Evolutionary conservation across 1,284 basidiomycete genomes (phyloP), one percentile per base, ranked within the genome.

Genomic region (Uromyces viciae-fabae): DNA sequence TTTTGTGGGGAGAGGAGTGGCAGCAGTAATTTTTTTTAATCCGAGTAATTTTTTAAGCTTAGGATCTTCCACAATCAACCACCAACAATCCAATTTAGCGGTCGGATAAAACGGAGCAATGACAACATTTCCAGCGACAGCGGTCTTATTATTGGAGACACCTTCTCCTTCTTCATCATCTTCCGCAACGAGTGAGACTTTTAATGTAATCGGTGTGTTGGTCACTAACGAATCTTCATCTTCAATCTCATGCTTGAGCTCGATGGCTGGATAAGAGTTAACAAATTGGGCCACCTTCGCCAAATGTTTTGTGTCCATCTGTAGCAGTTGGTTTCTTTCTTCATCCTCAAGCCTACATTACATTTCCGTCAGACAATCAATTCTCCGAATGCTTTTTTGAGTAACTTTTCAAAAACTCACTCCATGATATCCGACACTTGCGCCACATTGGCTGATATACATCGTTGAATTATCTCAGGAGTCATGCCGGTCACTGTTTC

Each of bases 371-470:
- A n/a, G n/a, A n/a, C 33, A 33, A 40, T 49, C 43, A 49, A 52
- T 49, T 64, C 28, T 9, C n/a, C n/a, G n/a, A n/a, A n/a, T n/a
- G n/a, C n/a, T n/a, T n/a, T n/a, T n/a, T n/a, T n/a, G n/a, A n/a
- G n/a, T n/a, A n/a, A n/a, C n/a, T n/a, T n/a, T 54, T 56, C 11
- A 25, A 54, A n/a, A 5, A 81, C 79, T 42, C 11, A 81, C 87
- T 98, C 95, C 93, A 96, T 96, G 83, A 97, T 90, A 85, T 98
- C 95, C 85, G 97, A 96, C 0, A 98, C 94, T 0, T 92, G 92
- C 83, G 94, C 93, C 72, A 95, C 88, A 7, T 90, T 90, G 9
- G 91, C 92, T 0, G 89, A 90, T 85, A 93, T 92, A 88, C 95
- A 98, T 25, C 95, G 90, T 84, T 91, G 90, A 84, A 99, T 88